phyloP scores from a whole-genome alignment of 345 rosid species.

The Brassica napus region Da-Ae NC_063446.1:16303001-16303500 shows the following conservation, averaged over 20 bases:
- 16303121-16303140: not conserved
- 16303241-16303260: conserved; percentile 67
- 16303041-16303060: conserved; percentile 58
- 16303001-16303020: conserved; percentile 43
- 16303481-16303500: not conserved
- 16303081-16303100: not conserved
- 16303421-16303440: conserved; percentile 52
- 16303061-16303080: conserved; percentile 72
- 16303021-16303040: conserved; percentile 67
- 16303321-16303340: too few relatives aligned
- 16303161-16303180: not conserved
- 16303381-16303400: conserved; percentile 46
- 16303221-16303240: conserved; percentile 79
- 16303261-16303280: conserved; percentile 52
- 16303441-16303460: conserved; percentile 64
- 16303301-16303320: not conserved
- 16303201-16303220: conserved; percentile 54
- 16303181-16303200: not conserved
- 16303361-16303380: not conserved
- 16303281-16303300: conserved; percentile 53
- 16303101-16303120: conserved; percentile 4
- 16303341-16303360: not conserved
- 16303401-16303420: conserved; percentile 56
- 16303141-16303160: not conserved
- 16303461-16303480: not conserved